phyloP scores from a whole-genome alignment of 331 rosid species.

The Quercus lobata region DNA sequence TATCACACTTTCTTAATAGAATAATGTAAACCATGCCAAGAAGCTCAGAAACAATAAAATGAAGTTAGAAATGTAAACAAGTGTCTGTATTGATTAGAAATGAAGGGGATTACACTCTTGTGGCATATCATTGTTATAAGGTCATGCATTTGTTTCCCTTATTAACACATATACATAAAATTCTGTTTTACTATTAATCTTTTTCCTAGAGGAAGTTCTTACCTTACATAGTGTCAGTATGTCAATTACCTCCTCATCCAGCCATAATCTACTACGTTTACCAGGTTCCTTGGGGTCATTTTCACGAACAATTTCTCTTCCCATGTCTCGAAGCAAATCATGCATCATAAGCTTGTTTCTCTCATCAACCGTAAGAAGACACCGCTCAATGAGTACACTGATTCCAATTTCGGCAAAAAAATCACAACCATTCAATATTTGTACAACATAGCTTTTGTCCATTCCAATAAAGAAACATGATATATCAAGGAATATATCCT shows the following conservation, averaged over 20 bases:
- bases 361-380: slow-evolving; percentile 9
- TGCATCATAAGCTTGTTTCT: slow-evolving; percentile 29
- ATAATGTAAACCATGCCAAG: neutral
- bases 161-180: no score
- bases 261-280: slow-evolving; percentile 21
- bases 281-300: neutral
- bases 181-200: neutral
- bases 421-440: slow-evolving; percentile 11
- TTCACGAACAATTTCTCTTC: slow-evolving; percentile 20
- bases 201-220: neutral
- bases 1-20: neutral
- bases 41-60: no score
- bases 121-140: no score
- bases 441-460: slow-evolving; percentile 12
- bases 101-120: no score
- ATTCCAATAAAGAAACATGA: slow-evolving; percentile 28
- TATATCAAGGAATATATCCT: slow-evolving; percentile 31
- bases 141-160: no score
- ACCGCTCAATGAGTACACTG: neutral
- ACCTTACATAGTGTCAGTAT: neutral
- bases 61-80: neutral
- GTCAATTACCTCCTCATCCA: neutral
- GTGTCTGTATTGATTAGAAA: no score
- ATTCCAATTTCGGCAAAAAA: slow-evolving; percentile 2
- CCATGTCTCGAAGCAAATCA: slow-evolving; percentile 29